Evolutionary conservation across 192 early-diverging fungal species (phyloP).

Genomic region (Rhizoclosmatium globosum): DNA sequence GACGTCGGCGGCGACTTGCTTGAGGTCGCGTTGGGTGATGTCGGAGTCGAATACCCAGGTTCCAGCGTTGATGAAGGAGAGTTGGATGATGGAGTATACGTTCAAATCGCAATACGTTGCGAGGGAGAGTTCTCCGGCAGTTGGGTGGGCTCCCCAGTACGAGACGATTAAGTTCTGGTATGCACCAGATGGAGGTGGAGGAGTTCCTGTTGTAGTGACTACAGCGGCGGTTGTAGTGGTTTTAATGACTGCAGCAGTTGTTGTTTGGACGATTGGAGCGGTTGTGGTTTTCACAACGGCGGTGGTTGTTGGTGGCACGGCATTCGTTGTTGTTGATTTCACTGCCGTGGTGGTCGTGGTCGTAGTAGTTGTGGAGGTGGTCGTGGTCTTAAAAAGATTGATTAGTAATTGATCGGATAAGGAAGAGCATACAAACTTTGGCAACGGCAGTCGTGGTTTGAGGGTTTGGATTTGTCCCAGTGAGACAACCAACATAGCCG

Average conservation of each 20-base stretch:
- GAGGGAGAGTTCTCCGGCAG: conserved; percentile 10
- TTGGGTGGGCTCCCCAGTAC: conserved; percentile 22
- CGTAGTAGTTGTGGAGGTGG: no score
- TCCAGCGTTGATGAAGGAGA: background rate
- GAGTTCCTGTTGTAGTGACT: background rate
- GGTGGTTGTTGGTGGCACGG: no score
- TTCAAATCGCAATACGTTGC: background rate
- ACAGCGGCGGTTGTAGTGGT: background rate
- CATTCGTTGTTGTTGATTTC: no score
- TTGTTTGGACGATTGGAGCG: no score
- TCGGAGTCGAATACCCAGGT: conserved; percentile 5
- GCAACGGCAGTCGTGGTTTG: background rate
- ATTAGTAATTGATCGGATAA: no score
- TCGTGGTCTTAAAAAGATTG: no score
- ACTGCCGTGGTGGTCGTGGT: no score
- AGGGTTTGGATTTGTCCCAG: background rate
- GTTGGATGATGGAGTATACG: background rate
- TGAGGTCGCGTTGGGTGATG: background rate
- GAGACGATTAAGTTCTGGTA: background rate
- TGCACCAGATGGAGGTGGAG: conserved; percentile 3
- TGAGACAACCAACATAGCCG: background rate
- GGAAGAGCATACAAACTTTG: background rate
- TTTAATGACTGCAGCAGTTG: no score
- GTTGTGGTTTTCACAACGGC: no score
- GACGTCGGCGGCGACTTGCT: conserved; percentile 64